These are phyloP conservation scores for Dryas drummondii DNA, from an alignment of 306 rosid species.

Conservation along the genomic window DNA sequence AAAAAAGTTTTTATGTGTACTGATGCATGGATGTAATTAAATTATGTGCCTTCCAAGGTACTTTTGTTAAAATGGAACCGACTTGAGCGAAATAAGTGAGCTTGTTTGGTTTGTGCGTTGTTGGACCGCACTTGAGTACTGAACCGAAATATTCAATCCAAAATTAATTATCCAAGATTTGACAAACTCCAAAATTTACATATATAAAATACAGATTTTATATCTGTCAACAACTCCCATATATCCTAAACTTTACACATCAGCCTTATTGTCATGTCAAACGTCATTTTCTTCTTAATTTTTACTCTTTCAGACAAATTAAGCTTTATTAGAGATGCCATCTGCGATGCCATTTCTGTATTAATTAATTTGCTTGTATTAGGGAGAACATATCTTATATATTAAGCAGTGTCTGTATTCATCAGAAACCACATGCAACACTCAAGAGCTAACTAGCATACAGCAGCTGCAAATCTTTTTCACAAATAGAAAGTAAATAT, in stretches of 20 bases:
- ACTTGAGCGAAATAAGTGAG: no score
- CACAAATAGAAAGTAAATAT: not conserved
- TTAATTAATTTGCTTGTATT: not conserved
- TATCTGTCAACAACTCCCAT: not conserved
- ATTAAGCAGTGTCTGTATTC: not conserved
- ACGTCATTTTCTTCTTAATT: not conserved
- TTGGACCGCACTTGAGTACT: no score
- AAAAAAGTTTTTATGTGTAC: no score
- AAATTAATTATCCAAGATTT: no score
- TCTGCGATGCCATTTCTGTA: no score
- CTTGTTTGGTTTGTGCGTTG: no score
- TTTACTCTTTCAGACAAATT: not conserved
- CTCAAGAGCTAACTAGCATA: not conserved
- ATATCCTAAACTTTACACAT: not conserved
- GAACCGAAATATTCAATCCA: no score
- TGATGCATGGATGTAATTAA: no score
- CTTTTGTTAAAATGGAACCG: no score
- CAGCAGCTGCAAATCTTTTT: not conserved
- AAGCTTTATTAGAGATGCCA: not conserved
- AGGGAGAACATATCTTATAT: not conserved
- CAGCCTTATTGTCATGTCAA: not conserved
- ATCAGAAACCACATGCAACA: not conserved
- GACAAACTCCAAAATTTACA: not conserved
- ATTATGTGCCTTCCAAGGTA: no score
- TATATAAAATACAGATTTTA: not conserved